phyloP scores from a whole-genome alignment of 1,284 basidiomycete genomes.

The Ceratobasidium sp. region DNA sequence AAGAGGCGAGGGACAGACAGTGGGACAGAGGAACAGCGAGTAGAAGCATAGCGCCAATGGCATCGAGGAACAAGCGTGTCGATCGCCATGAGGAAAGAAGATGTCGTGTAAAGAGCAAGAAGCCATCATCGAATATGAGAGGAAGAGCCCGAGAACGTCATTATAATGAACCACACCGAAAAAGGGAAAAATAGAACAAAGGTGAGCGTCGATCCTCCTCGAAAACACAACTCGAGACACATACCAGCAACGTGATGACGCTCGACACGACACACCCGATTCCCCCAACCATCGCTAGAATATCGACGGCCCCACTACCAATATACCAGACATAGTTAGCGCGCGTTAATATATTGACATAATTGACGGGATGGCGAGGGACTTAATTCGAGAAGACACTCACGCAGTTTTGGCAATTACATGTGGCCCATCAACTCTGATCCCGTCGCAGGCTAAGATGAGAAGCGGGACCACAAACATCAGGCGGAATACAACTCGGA shows the following conservation, averaged over 20 bases:
- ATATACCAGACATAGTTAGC: slow-evolving; percentile 5
- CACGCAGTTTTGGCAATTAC: slow-evolving; percentile 26
- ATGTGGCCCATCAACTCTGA: slow-evolving; percentile 27
- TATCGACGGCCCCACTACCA: slow-evolving; percentile 61
- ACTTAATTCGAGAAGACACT: neutral
- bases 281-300: slow-evolving; percentile 74
- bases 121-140: neutral
- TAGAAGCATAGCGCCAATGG: neutral
- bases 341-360: neutral
- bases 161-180: neutral
- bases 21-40: neutral
- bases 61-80: slow-evolving; percentile 4
- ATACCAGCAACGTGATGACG: slow-evolving; percentile 76
- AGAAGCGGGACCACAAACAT: slow-evolving; percentile 48
- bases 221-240: slow-evolving; percentile 49
- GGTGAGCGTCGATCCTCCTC: neutral
- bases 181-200: neutral
- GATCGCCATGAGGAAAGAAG: neutral
- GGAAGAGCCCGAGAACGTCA: neutral
- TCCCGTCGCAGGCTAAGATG: slow-evolving; percentile 46
- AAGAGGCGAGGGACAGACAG: neutral
- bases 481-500: slow-evolving; percentile 48
- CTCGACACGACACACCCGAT: slow-evolving; percentile 82
- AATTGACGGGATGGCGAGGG: no score
- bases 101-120: neutral